phyloP scores from a whole-genome alignment of 768 basidiomycete species.

The Coprinopsis sp. region DNA sequence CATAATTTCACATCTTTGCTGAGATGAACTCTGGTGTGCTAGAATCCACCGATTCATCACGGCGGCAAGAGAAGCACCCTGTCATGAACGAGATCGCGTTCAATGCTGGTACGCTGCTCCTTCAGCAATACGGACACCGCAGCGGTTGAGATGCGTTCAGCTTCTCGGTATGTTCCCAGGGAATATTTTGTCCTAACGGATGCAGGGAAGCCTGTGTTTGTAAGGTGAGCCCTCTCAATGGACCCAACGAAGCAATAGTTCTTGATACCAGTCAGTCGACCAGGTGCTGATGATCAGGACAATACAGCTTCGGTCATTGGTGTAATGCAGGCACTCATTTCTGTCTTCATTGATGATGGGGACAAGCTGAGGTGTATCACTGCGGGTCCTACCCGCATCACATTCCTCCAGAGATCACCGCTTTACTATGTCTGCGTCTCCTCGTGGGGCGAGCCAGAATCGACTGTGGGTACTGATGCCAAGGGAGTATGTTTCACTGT shows the following conservation, averaged over 20 bases:
- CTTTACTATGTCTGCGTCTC: conserved; percentile 91
- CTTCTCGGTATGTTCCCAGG: conserved; percentile 46
- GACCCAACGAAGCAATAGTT: not conserved
- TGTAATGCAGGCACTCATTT: conserved; percentile 92
- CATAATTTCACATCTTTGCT: not conserved
- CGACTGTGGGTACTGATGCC: conserved; percentile 51
- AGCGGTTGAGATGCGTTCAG: conserved; percentile 20
- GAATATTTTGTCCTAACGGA: conserved; percentile 92
- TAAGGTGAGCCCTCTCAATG: conserved; percentile 47
- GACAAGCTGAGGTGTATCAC: conserved; percentile 86
- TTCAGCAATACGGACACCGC: conserved; percentile 1
- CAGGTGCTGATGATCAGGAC: conserved; percentile 54
- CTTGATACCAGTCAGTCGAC: conserved; percentile 33
- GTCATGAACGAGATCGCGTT: conserved; percentile 38
- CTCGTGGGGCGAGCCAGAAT: conserved; percentile 94
- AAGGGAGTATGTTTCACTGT: conserved; percentile 5
- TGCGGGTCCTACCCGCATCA: conserved; percentile 76
- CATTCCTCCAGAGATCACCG: conserved; percentile 81
- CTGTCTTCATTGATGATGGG: conserved; percentile 89
- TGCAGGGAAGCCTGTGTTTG: conserved; percentile 97
- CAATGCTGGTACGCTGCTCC: conserved; percentile 30
- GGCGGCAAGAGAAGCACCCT: conserved; percentile 25
- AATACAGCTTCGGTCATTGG: conserved; percentile 78
- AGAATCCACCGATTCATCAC: conserved; percentile 28
- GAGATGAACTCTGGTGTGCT: conserved; percentile 5